Evolutionary conservation across 345 rosid species (phyloP).

Genomic region (Hypericum androsaemum): DNA sequence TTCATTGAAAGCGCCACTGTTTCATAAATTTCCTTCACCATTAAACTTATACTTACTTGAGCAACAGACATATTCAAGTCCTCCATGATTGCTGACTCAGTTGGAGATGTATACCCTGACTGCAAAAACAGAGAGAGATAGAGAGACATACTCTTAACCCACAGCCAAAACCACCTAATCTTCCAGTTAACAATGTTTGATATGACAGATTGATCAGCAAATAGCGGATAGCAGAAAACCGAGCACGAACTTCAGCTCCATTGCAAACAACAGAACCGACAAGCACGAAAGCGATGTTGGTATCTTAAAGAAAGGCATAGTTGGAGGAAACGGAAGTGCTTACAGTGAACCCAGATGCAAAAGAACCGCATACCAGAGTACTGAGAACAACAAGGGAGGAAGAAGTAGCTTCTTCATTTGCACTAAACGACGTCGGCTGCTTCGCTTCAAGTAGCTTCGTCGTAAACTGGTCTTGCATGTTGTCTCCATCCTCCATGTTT

Average conservation of each 20-base stretch:
- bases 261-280: not conserved
- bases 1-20: too few species aligned
- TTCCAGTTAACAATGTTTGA: too few species aligned
- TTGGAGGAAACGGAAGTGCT: not conserved
- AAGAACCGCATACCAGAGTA: slow-evolving; percentile 1
- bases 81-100: slow-evolving; percentile 46
- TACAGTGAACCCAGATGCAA: slow-evolving; percentile 1
- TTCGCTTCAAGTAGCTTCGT: too few species aligned
- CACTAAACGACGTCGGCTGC: too few species aligned
- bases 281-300: not conserved
- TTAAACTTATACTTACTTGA: slow-evolving; percentile 23
- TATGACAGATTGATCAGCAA: too few species aligned
- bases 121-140: slow-evolving; percentile 11
- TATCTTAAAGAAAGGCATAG: not conserved
- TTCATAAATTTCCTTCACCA: too few species aligned
- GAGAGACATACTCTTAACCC: too few species aligned
- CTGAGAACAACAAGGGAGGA: not conserved
- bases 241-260: not conserved
- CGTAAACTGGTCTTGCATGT: too few species aligned
- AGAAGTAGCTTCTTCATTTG: too few species aligned
- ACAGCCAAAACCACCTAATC: too few species aligned
- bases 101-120: slow-evolving; percentile 56
- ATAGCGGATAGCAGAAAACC: too few species aligned
- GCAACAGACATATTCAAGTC: slow-evolving; percentile 57
- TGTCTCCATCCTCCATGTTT: too few species aligned